A percentile compares a stretch with the other conserved stretches of the same genome.
Conservation (phyloP, 2,329 filamentous ascomycete species). For the Davidsoniella australis region DNA sequence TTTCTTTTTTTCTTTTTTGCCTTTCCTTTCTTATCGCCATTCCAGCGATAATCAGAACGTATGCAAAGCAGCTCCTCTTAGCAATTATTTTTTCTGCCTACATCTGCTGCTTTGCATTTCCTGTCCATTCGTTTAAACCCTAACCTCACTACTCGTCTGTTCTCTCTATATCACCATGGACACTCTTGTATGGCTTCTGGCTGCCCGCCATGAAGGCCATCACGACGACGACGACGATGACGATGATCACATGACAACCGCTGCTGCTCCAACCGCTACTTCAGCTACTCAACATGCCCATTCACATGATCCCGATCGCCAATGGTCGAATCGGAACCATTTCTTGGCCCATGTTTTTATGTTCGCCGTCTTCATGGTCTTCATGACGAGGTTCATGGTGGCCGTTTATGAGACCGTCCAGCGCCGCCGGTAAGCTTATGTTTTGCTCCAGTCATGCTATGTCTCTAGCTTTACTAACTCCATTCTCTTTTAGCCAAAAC, state of each 20-base stretch:
- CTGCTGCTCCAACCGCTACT: neutral
- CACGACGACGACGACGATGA: constrained; percentile 8
- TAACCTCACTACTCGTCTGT: neutral
- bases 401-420: constrained; percentile 2
- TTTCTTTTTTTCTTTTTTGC: neutral
- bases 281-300: constrained; percentile 1
- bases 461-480: no score
- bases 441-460: no score
- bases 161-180: neutral
- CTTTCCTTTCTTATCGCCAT: neutral
- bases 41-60: neutral
- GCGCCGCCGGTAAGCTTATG: constrained; percentile 6
- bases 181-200: neutral
- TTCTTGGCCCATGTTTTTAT: constrained; percentile 8
- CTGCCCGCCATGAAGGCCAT: constrained; percentile 10
- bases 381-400: constrained; percentile 1
- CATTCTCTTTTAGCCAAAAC: no score
- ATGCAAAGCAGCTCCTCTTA: neutral
- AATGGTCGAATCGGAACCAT: constrained; percentile 11
- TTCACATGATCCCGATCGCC: constrained; percentile 6
- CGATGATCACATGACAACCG: neutral
- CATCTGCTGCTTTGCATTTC: neutral
- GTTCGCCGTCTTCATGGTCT: constrained; percentile 1
- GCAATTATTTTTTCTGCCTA: neutral
- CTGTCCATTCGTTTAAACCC: neutral